These are phyloP conservation scores for Saccharomycopsis sp. DNA, from an alignment of 805 yeast species.

Conservation along the genomic window DNA sequence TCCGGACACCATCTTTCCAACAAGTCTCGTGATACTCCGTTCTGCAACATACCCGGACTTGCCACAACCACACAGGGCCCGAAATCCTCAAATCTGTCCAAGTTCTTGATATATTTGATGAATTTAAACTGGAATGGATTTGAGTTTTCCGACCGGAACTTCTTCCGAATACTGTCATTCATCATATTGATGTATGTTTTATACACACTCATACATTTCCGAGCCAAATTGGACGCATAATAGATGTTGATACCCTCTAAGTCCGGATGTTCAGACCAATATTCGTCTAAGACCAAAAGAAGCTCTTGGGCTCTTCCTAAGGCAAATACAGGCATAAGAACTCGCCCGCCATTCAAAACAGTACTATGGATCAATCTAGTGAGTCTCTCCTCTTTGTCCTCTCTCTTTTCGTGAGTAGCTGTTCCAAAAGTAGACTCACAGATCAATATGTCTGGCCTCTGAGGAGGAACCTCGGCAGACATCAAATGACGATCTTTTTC, in stretches of 20 bases:
- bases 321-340: constrained; percentile 90
- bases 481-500: constrained; percentile 94
- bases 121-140: constrained; percentile 90
- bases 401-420: constrained; percentile 89
- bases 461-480: constrained; percentile 89
- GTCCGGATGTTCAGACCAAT: constrained; percentile 83
- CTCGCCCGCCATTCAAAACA: constrained; percentile 81
- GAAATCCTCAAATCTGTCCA: constrained; percentile 83
- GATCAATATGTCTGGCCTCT: constrained; percentile 80
- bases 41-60: constrained; percentile 97
- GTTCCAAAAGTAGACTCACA: constrained; percentile 98
- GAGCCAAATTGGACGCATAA: constrained; percentile 89
- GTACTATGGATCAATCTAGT: constrained; percentile 82
- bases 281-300: constrained; percentile 83
- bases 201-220: constrained; percentile 94
- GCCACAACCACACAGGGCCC: constrained; percentile 97
- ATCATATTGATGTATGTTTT: constrained; percentile 96
- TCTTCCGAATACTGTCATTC: constrained; percentile 82
- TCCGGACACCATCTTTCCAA: constrained; percentile 98
- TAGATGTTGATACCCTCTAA: constrained; percentile 76
- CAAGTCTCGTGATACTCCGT: constrained; percentile 86
- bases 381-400: constrained; percentile 75
- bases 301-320: constrained; percentile 96
- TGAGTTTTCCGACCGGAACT: constrained; percentile 67
- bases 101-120: constrained; percentile 68